These are phyloP conservation scores for Kondoa malvinella DNA, from an alignment of 768 basidiomycete genomes.

Conservation along the genomic window DNA sequence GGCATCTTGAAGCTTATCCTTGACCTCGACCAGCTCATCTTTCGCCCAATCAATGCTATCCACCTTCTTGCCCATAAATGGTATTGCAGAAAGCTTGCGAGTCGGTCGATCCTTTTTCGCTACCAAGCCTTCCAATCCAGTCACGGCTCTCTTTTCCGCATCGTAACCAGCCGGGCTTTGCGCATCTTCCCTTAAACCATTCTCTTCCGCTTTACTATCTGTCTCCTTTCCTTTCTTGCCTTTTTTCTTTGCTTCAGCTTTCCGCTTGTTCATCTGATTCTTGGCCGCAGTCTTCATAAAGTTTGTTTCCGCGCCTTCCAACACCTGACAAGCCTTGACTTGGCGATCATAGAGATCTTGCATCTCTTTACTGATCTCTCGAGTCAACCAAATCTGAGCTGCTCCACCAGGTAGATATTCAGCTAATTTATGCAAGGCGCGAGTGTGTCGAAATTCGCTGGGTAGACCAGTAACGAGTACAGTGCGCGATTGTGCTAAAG, in stretches of 20 bases:
- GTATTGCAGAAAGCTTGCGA: constrained; percentile 41
- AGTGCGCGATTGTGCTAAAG: constrained; percentile 1
- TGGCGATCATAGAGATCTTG: constrained; percentile 66
- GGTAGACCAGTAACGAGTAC: constrained; percentile 8
- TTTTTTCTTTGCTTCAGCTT: constrained; percentile 28
- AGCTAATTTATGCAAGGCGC: constrained; percentile 52
- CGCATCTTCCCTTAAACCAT: neutral
- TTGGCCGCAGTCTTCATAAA: constrained; percentile 61
- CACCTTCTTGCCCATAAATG: constrained; percentile 64
- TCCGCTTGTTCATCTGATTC: constrained; percentile 37
- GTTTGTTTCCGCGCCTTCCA: constrained; percentile 68
- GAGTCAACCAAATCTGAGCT: constrained; percentile 76
- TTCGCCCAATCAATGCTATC: constrained; percentile 78
- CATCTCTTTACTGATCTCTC: constrained; percentile 54
- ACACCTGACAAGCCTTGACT: constrained; percentile 50
- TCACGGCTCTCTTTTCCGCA: constrained; percentile 20
- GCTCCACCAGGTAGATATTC: constrained; percentile 64
- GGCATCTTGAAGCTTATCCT: constrained; percentile 35
- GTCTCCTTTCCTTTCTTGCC: constrained; percentile 8
- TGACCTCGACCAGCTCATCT: constrained; percentile 41
- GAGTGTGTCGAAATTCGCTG: constrained; percentile 26
- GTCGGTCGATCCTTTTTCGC: constrained; percentile 59
- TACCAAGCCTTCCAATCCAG: constrained; percentile 44
- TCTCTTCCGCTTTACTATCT: constrained; percentile 17
- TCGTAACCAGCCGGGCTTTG: neutral